Base-by-base conservation (phyloP, 257 asterid species). In the Vinca minor region DNA sequence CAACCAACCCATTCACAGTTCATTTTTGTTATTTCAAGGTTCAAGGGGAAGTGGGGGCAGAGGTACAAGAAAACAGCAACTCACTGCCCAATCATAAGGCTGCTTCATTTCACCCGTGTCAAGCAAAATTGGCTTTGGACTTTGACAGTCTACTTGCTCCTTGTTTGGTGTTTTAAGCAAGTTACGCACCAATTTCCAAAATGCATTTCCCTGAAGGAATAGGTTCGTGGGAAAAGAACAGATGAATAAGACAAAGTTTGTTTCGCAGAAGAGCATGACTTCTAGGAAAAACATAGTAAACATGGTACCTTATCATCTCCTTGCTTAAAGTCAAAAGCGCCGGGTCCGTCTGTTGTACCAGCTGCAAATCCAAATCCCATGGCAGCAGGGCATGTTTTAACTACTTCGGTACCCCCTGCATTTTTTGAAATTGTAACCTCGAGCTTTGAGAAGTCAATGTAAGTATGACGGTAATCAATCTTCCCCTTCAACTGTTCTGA, bases 291-390 rank as follows among this genome's bases (percentile, higher is more conserved):
- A 67, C n/a, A n/a, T n/a, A n/a, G 50, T 6, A 69, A 63, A 31
- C 58, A 53, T 14, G 45, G 69, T 77, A 89, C 99, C 86, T 77
- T 65, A 78, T 84, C 71, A 81, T 93, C 99, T 46, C 99, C 99
- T 78, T 93, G 97, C 76, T 74, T 89, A 75, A 93, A 93, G 82
- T 93, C 97, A 77, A 93, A 93, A 76, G 99, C 99, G 69, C 98
- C 99, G 18, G 99, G 99, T 53, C 99, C 99, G 74, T 93, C 99
- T 36, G 99, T 93, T 69, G 99, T 93, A 69, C 99, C 99, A 54
- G 99, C 99, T 68, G 99, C 99, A 80, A 93, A 93, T 46, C 87
- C 95, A 79, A 93, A 93, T 18, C 99, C 99, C 99, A 93, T 87
- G 13, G 99, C 95, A 14, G 99, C 97, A 61, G 99, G 96, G 76